Conservation (phyloP, 169 alveolate species). For the Eimeria necatrix region DNA sequence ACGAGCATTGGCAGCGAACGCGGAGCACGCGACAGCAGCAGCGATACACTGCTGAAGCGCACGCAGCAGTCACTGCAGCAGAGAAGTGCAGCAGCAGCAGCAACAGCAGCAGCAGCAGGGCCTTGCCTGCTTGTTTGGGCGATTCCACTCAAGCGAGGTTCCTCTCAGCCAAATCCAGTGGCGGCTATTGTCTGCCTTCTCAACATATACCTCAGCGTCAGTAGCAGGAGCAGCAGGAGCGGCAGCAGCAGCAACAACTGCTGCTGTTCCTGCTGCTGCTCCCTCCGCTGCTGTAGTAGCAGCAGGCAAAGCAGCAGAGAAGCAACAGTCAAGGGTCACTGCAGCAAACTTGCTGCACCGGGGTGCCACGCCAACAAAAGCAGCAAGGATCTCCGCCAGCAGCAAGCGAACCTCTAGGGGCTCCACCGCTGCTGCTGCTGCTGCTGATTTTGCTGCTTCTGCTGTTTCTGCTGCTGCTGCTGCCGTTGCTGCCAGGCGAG, state of each 20-base stretch:
- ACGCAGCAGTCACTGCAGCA: background rate
- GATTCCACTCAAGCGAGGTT: background rate
- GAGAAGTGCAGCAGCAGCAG: background rate
- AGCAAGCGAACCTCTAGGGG: background rate
- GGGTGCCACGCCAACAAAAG: constrained; percentile 3
- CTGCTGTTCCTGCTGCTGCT: constrained; percentile 28
- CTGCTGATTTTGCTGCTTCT: background rate
- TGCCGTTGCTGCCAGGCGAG: background rate
- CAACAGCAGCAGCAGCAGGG: background rate
- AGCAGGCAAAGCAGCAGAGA: background rate
- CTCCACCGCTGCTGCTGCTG: constrained; percentile 21
- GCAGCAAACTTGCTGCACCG: background rate
- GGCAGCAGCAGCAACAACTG: background rate
- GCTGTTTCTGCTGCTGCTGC: background rate
- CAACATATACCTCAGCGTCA: background rate
- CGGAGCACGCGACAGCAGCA: too few species aligned
- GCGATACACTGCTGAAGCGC: background rate
- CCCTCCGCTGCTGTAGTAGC: background rate
- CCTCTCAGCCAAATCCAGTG: background rate
- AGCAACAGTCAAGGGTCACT: background rate
- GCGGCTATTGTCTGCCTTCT: background rate
- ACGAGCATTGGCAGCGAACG: background rate
- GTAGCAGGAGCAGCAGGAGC: background rate
- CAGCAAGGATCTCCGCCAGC: constrained; percentile 13
- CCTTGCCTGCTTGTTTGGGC: background rate